phyloP scores from a whole-genome alignment of 116 monocot genomes.

The Papilionanthe hybrid region DNA sequence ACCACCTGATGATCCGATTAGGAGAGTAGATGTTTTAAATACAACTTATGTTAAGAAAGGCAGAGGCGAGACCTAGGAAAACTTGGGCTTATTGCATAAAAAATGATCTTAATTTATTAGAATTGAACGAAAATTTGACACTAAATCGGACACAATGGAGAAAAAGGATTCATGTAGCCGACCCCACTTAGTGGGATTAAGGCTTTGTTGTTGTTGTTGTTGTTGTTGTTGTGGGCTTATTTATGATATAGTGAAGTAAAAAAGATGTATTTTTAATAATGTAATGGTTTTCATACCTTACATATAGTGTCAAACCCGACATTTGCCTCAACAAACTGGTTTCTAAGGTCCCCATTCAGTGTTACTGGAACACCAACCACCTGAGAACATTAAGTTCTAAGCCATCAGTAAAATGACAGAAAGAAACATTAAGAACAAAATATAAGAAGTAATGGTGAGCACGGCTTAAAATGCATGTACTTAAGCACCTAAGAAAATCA shows the following conservation, averaged over 20 bases:
- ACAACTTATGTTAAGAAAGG: too few species aligned
- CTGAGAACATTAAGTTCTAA: constrained; percentile 14
- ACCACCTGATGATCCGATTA: too few species aligned
- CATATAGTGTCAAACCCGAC: constrained; percentile 92
- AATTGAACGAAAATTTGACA: too few species aligned
- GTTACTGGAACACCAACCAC: constrained; percentile 93
- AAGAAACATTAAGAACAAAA: background rate
- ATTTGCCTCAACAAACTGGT: constrained; percentile 87
- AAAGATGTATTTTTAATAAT: background rate
- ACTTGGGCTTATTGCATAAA: too few species aligned
- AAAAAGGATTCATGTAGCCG: too few species aligned
- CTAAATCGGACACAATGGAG: too few species aligned
- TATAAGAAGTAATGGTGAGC: background rate
- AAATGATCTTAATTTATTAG: too few species aligned
- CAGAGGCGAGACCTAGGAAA: too few species aligned
- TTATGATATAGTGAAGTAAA: background rate
- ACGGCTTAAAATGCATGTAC: background rate
- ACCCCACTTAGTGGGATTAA: too few species aligned
- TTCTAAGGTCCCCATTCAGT: constrained; percentile 84
- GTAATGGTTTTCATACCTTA: constrained; percentile 47
- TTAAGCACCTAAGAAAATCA: background rate
- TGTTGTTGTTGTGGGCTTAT: too few species aligned
- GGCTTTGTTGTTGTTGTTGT: too few species aligned
- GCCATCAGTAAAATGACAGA: background rate
- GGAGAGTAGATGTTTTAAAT: too few species aligned